Evolutionary conservation across 202 grass and related monocot genomes (phyloP).

Genomic region (Zizania palustris): DNA sequence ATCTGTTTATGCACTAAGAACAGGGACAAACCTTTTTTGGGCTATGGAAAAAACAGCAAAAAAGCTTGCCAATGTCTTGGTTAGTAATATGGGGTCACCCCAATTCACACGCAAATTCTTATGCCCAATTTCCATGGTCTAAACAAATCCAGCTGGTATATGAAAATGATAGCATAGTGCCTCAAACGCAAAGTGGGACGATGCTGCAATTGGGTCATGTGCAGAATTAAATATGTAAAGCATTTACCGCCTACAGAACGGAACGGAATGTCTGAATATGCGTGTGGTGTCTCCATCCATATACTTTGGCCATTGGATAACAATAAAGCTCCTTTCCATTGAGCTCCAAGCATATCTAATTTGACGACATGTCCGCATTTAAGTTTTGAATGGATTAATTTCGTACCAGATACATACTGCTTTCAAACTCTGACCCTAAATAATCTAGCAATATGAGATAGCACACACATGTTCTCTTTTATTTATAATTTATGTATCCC

Average conservation of each 20-base stretch:
- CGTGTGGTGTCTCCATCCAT: slow-evolving; percentile 22
- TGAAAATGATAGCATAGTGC: neutral
- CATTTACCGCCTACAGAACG: neutral
- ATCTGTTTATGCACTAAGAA: too few relatives aligned
- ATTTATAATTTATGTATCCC: slow-evolving; percentile 19
- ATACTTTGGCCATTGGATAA: slow-evolving; percentile 17
- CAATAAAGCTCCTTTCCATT: neutral
- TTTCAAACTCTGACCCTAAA: neutral
- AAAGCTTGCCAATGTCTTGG: neutral
- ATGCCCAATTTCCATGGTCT: neutral
- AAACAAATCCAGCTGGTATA: neutral
- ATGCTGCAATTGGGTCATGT: neutral
- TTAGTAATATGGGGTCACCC: neutral
- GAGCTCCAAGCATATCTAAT: neutral
- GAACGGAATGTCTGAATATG: slow-evolving; percentile 14
- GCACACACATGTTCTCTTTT: slow-evolving; percentile 8
- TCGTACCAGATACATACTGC: neutral
- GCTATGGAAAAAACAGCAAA: slow-evolving; percentile 25
- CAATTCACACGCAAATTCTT: neutral
- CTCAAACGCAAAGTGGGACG: neutral
- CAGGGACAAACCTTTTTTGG: neutral
- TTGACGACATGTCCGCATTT: neutral
- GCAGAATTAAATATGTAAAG: neutral
- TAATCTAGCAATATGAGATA: slow-evolving; percentile 21
- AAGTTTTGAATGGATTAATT: neutral